Evolutionary conservation across 345 rosid genomes (phyloP), one percentile per base, ranked within the genome.

Genomic region (Streptanthus diversifolius): DNA sequence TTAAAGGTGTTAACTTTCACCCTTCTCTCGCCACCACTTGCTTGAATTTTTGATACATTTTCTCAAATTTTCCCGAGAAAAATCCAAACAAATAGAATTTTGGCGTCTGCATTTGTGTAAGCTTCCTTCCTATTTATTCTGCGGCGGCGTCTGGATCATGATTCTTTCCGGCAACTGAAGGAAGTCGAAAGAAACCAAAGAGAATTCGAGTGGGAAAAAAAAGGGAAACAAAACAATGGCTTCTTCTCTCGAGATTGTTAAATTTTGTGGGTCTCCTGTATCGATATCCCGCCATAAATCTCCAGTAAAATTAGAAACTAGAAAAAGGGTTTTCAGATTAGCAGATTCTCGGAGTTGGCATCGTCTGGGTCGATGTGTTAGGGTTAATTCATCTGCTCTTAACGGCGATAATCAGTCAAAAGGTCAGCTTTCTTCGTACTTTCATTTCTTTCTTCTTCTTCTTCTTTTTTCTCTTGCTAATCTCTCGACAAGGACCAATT

Each of bases 371-470:
- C 66, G 54, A 54, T 70, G 74, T 61, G 49, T 77, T 66, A 77
- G 70, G 75, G 80, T 87, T 58, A 56, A 33, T 57, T 90, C 90
- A 57, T 81, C 87, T 12, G 72, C 79, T 68, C 82, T 66, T 48
- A 85, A 89, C 18, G 87, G 77, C 30, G 93, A 85, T 57, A 82
- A 80, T 55, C 84, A 80, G 66, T 79, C 79, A 43, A 86, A 84
- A 70, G 95, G 98, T 80, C 78, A 81, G 87, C 66, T 65, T 18
- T 17, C 25, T 24, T 24, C 25, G 25, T 24, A 3, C 25, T 24
- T 24, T 24, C 1, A 3, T 24, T 24, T 24, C 7, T 36, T 1
- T 9, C 2, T 15, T 27, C 33, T 29, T 60, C 12, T 63, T n/a
- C 11, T 25, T 27, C 35, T 35, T 25, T n/a, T 35, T 17, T 19